Percentiles rank a stretch among this genome's conserved stretches.
Evolutionary conservation across 202 grass and related monocot species (phyloP).

Genomic region (Zizania palustris): DNA sequence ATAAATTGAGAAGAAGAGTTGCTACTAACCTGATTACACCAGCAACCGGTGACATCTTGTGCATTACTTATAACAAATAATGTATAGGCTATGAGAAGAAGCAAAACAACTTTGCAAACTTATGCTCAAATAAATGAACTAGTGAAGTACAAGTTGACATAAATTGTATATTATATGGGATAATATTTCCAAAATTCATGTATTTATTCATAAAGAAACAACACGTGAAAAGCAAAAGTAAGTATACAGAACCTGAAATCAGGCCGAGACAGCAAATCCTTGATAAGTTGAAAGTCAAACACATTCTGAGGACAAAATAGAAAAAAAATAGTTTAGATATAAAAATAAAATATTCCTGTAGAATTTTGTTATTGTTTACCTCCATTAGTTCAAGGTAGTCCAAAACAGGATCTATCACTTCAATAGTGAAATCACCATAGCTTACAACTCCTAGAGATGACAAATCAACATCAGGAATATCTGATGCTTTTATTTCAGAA

Average conservation of each 20-base stretch:
- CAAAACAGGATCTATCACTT: constrained; percentile 85
- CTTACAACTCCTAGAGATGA: constrained; percentile 58
- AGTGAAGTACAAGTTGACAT: constrained; percentile 2
- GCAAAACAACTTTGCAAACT: background rate
- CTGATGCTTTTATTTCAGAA: constrained; percentile 80
- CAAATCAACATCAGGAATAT: constrained; percentile 79
- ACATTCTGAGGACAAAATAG: constrained; percentile 54
- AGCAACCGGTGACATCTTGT: no score
- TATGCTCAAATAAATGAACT: background rate
- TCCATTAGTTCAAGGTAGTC: constrained; percentile 92
- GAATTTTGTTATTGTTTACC: constrained; percentile 46
- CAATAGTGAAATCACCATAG: constrained; percentile 69
- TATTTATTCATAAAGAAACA: constrained; percentile 7
- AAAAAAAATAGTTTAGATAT: constrained; percentile 26
- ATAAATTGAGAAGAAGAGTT: no score
- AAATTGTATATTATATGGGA: background rate
- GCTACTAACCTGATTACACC: no score
- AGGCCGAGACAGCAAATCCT: constrained; percentile 70
- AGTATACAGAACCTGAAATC: constrained; percentile 69
- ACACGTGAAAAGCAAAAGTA: constrained; percentile 27
- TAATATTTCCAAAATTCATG: background rate
- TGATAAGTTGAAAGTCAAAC: constrained; percentile 95
- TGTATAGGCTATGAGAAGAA: background rate
- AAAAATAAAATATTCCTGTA: constrained; percentile 9
- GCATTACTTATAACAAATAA: background rate